These are phyloP conservation scores for Purshia tridentata DNA, from an alignment of 306 rosid species.

Conservation along the genomic window DNA sequence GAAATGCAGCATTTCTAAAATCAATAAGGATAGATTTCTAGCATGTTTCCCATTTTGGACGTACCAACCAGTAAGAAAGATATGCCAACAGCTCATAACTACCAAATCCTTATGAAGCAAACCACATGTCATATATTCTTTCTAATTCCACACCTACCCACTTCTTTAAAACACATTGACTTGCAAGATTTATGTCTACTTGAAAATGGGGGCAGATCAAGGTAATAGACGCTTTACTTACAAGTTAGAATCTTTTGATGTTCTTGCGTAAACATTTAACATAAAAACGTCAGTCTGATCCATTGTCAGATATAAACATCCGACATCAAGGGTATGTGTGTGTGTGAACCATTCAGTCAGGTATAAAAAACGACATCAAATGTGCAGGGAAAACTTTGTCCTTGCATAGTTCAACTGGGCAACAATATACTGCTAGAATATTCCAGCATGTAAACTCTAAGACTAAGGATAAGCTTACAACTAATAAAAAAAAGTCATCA, in stretches of 20 bases:
- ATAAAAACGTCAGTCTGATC: neutral
- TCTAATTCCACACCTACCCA: neutral
- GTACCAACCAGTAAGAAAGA: neutral
- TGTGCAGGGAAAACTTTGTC: neutral
- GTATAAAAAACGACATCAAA: neutral
- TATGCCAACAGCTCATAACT: neutral
- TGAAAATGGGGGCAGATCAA: neutral
- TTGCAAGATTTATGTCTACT: neutral
- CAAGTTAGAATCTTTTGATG: neutral
- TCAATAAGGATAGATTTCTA: neutral
- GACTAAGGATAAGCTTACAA: neutral
- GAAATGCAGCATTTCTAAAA: neutral
- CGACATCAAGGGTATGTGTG: no score
- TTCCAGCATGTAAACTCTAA: neutral
- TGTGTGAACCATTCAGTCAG: neutral
- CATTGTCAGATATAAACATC: neutral
- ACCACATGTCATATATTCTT: neutral
- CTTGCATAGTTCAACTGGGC: neutral
- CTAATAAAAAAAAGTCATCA: neutral
- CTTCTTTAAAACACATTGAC: neutral
- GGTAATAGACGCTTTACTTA: neutral
- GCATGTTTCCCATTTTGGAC: slow-evolving; percentile 3
- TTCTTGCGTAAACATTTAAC: neutral
- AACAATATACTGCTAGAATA: neutral
- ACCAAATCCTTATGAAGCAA: neutral